These are phyloP conservation scores for Teratosphaeria viscida DNA, from an alignment of 2,329 filamentous ascomycete species.

Conservation along the genomic window DNA sequence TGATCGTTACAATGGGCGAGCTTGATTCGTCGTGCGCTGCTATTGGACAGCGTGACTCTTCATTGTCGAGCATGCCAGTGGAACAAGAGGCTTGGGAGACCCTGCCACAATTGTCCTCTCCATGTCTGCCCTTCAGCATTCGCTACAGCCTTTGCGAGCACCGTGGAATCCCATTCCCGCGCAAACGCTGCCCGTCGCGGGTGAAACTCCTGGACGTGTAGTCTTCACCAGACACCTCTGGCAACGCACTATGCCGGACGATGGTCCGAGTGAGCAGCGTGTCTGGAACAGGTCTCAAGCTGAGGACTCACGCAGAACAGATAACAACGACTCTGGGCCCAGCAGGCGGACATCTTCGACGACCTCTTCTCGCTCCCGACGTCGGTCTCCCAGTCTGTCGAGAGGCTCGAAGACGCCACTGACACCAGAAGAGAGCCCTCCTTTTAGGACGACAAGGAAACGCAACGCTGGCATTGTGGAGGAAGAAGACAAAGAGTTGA, in stretches of 20 bases:
- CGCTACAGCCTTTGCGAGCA: slow-evolving; percentile 9
- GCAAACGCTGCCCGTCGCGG: slow-evolving; percentile 19
- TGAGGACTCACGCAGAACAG: slow-evolving; percentile 13
- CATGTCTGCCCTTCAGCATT: slow-evolving; percentile 20
- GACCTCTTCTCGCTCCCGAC: slow-evolving; percentile 20
- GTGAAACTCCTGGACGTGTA: slow-evolving; percentile 15
- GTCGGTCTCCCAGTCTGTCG: slow-evolving; percentile 20
- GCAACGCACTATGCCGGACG: slow-evolving; percentile 27
- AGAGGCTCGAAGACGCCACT: slow-evolving; percentile 22
- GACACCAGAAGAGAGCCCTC: slow-evolving; percentile 27
- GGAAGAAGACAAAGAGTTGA: slow-evolving; percentile 20
- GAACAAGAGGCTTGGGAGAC: slow-evolving; percentile 22
- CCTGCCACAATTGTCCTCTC: slow-evolving; percentile 18
- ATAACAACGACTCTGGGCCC: slow-evolving; percentile 11
- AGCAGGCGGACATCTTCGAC: slow-evolving; percentile 21
- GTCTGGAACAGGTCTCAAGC: slow-evolving; percentile 24
- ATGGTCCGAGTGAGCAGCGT: slow-evolving; percentile 15
- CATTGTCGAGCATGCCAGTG: slow-evolving; percentile 25
- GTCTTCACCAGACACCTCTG: slow-evolving; percentile 29
- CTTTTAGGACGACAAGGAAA: slow-evolving; percentile 24
- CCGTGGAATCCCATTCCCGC: slow-evolving; percentile 7
- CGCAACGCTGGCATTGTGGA: slow-evolving; percentile 22
- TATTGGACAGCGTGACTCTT: slow-evolving; percentile 19
- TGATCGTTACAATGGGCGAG: slow-evolving; percentile 15
- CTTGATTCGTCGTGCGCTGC: slow-evolving; percentile 19